phyloP scores from a whole-genome alignment of 257 asterid species.

The Fraxinus anomala region DNA sequence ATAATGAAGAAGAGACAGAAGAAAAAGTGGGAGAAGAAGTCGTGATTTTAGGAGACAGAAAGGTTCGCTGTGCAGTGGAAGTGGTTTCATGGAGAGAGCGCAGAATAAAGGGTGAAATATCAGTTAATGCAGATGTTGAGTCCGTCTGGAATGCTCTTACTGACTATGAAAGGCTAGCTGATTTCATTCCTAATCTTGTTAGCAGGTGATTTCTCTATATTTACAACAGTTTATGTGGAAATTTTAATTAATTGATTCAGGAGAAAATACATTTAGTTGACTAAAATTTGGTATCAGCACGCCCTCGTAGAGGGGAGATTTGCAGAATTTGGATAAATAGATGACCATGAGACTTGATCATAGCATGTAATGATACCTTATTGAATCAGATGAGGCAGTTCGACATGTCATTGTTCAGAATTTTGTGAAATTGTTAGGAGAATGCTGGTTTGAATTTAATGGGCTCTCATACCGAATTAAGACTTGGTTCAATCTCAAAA shows the following conservation, averaged over 20 bases:
- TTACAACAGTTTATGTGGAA: not conserved
- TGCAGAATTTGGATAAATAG: not conserved
- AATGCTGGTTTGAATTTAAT: not conserved
- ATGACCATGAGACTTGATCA: not conserved
- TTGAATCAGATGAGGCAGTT: not conserved
- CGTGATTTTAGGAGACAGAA: slow-evolving; percentile 43
- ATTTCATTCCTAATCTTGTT: slow-evolving; percentile 93
- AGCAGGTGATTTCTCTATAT: slow-evolving; percentile 49
- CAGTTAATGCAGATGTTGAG: slow-evolving; percentile 65
- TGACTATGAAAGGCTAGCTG: slow-evolving; percentile 93
- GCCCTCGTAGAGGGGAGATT: not conserved
- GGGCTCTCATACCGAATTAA: too few species aligned
- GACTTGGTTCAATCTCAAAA: not conserved
- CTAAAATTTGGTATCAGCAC: not conserved
- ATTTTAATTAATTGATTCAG: not conserved
- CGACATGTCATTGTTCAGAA: not conserved
- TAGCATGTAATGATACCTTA: not conserved
- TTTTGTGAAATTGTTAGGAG: not conserved
- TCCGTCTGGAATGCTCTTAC: slow-evolving; percentile 88
- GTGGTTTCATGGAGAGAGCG: slow-evolving; percentile 94
- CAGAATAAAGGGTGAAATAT: slow-evolving; percentile 68
- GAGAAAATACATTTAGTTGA: not conserved
- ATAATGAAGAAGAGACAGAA: slow-evolving; percentile 23
- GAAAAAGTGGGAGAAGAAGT: slow-evolving; percentile 32
- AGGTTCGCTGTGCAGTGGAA: slow-evolving; percentile 76